These are phyloP conservation scores for Pleurotus djamor DNA, from an alignment of 768 basidiomycete genomes.

Conservation along the genomic window DNA sequence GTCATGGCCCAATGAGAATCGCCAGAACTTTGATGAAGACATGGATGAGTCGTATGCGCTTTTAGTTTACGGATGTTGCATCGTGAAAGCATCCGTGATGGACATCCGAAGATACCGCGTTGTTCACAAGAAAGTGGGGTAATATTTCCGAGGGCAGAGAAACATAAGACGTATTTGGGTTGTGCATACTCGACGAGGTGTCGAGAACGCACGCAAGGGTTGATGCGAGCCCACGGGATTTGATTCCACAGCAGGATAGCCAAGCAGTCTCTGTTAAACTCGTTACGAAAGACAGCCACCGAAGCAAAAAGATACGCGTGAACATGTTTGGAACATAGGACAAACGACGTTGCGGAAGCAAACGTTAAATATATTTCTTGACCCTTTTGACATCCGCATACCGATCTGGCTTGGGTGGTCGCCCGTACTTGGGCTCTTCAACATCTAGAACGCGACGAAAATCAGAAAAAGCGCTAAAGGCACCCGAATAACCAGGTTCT, in stretches of 20 bases:
- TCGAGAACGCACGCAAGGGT: background rate
- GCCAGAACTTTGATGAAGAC: background rate
- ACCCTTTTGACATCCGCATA: slow-evolving; percentile 50
- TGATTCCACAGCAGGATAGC: background rate
- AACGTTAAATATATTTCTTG: slow-evolving; percentile 42
- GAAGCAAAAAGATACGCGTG: slow-evolving; percentile 1
- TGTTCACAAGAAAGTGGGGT: slow-evolving; percentile 3
- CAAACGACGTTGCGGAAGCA: slow-evolving; percentile 2
- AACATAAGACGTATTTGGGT: slow-evolving; percentile 7
- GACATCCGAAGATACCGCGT: slow-evolving; percentile 4
- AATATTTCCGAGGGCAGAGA: slow-evolving; percentile 7
- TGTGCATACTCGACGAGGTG: background rate
- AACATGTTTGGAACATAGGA: background rate
- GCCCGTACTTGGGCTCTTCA: slow-evolving; percentile 57
- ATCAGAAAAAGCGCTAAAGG: slow-evolving; percentile 9
- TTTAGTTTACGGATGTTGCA: background rate
- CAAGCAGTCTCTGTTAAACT: background rate
- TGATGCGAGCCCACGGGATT: background rate
- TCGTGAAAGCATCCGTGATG: background rate
- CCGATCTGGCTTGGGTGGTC: slow-evolving; percentile 48
- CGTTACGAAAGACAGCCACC: slow-evolving; percentile 1
- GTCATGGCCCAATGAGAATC: background rate
- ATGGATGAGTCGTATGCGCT: background rate
- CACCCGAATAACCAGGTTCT: background rate
- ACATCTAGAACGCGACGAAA: slow-evolving; percentile 23